A percentile compares a stretch with the other conserved stretches of the same genome.
phyloP scores from a whole-genome alignment of 2,329 filamentous ascomycete species.

The Alternaria metachromatica region DNA sequence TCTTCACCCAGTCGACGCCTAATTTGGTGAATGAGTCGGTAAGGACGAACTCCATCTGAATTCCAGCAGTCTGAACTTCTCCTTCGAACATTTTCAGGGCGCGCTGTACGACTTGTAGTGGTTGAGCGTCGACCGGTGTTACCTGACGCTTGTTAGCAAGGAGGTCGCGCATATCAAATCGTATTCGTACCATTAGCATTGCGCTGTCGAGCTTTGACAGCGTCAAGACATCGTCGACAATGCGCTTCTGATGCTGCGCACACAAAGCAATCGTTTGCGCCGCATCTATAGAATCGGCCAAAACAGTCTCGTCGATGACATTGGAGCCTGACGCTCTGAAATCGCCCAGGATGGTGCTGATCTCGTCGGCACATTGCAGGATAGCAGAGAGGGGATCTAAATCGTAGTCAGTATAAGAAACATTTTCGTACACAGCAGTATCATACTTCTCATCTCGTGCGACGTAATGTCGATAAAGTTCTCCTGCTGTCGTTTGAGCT shows the following conservation, averaged over 20 bases:
- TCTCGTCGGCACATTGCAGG: conserved; percentile 78
- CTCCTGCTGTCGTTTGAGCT: conserved; percentile 80
- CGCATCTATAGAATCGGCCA: conserved; percentile 71
- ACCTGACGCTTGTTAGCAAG: conserved; percentile 46
- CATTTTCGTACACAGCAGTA: not conserved
- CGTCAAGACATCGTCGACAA: conserved; percentile 57
- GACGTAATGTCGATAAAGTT: conserved; percentile 82
- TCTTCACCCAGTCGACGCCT: conserved; percentile 69
- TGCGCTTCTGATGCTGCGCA: conserved; percentile 76
- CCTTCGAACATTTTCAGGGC: conserved; percentile 81
- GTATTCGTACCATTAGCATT: conserved; percentile 62
- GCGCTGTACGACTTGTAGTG: conserved; percentile 69
- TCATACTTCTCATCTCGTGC: conserved; percentile 71
- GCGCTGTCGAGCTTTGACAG: conserved; percentile 72
- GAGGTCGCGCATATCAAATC: not conserved
- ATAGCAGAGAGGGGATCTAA: conserved; percentile 72
- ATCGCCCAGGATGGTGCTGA: conserved; percentile 59
- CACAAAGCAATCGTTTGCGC: conserved; percentile 80
- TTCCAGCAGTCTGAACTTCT: conserved; percentile 72
- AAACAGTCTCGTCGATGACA: conserved; percentile 54
- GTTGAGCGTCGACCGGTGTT: conserved; percentile 72
- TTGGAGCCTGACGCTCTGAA: conserved; percentile 57
- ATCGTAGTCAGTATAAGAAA: not conserved
- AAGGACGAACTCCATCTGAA: conserved; percentile 69
- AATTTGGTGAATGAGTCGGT: conserved; percentile 67